A percentile compares a stretch with the other conserved stretches of the same genome.
These are phyloP conservation scores for Exidia glandulosa DNA, from an alignment of 768 basidiomycete genomes.

Conservation along the genomic window DNA sequence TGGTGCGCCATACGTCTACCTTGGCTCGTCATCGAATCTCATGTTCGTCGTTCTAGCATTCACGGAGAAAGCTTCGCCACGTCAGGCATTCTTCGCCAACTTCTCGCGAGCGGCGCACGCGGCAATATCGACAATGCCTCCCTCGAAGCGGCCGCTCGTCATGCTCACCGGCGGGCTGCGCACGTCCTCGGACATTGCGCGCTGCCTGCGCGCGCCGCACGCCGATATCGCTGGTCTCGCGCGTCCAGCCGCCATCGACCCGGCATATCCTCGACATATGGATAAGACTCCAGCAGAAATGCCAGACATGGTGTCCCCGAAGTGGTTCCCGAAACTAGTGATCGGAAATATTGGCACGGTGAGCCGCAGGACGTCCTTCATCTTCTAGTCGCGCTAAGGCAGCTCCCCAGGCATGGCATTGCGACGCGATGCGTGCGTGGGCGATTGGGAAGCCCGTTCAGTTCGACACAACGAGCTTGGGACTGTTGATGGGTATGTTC, in stretches of 20 bases:
- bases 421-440: not conserved
- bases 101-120: slow-evolving; percentile 51
- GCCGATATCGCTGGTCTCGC: slow-evolving; percentile 73
- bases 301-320: not conserved
- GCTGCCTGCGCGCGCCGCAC: slow-evolving; percentile 41
- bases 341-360: not conserved
- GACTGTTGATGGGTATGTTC: not conserved
- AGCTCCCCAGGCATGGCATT: not conserved
- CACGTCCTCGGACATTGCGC: slow-evolving; percentile 42
- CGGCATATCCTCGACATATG: slow-evolving; percentile 15
- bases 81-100: slow-evolving; percentile 63
- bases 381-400: too few species aligned
- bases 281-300: not conserved
- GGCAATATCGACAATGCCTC: slow-evolving; percentile 27
- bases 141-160: slow-evolving; percentile 40
- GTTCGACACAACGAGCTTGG: not conserved
- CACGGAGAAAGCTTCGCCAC: slow-evolving; percentile 22
- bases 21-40: too few species aligned
- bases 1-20: slow-evolving; percentile 38
- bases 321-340: too few species aligned
- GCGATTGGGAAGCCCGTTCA: not conserved
- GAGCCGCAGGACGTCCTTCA: too few species aligned
- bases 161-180: slow-evolving; percentile 75
- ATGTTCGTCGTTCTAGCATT: slow-evolving; percentile 20
- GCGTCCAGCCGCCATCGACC: slow-evolving; percentile 50